Conservation (phyloP, 2,329 filamentous ascomycete genomes). For the Alternaria sp. region DNA sequence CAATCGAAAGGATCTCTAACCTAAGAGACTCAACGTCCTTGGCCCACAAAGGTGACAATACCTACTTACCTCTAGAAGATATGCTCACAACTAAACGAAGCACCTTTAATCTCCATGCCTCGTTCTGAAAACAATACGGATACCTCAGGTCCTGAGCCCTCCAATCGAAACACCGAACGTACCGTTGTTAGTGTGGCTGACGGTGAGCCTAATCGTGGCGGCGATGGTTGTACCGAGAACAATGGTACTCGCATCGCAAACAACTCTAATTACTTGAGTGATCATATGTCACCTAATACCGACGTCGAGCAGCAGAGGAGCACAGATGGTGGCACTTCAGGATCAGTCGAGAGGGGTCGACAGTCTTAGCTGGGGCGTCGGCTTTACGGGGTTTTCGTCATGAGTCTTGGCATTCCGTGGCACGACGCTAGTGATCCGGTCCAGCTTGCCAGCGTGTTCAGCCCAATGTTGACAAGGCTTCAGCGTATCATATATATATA, state of each 20-base stretch:
- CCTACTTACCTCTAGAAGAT: too few relatives aligned
- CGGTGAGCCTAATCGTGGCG: background rate
- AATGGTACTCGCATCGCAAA: conserved; percentile 4
- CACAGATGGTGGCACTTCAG: conserved; percentile 3
- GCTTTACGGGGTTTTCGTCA: conserved; percentile 3
- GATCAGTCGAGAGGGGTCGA: background rate
- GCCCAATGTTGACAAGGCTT: conserved; percentile 5
- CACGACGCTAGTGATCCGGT: conserved; percentile 3
- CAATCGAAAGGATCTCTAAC: background rate
- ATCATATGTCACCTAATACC: conserved; percentile 9
- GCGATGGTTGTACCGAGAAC: conserved; percentile 2
- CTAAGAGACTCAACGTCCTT: background rate
- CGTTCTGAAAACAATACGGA: conserved; percentile 1
- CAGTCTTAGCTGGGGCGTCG: conserved; percentile 5
- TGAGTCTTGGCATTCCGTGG: conserved; percentile 6
- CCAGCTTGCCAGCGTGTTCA: conserved; percentile 4
- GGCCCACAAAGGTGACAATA: too few relatives aligned
- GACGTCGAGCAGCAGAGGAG: conserved; percentile 3
- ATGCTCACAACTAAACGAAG: background rate
- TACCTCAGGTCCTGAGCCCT: background rate
- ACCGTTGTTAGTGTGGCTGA: background rate
- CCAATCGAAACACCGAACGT: background rate
- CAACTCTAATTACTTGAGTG: conserved; percentile 1
- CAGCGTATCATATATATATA: conserved; percentile 2
- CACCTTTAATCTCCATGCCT: background rate